phyloP scores from a whole-genome alignment of 805 yeast genomes.

The Candida parachauliodes region DNA sequence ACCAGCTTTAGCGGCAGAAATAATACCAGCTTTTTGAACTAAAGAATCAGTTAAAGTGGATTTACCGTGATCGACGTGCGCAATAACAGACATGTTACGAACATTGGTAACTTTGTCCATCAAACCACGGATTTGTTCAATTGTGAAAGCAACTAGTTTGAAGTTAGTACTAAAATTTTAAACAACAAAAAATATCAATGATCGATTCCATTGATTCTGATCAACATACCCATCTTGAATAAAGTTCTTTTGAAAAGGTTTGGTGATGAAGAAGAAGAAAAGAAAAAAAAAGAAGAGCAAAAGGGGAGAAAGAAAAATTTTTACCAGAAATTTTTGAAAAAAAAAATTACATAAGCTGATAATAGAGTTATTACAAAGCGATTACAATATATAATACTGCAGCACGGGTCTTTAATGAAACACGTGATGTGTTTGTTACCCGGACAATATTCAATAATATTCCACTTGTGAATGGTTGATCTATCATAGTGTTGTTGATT shows the following conservation, averaged over 20 bases:
- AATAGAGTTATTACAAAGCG: not conserved
- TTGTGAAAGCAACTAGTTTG: constrained; percentile 45
- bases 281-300: constrained; percentile 9
- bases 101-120: constrained; percentile 99
- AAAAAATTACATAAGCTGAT: not conserved
- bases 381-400: not conserved
- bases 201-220: not conserved
- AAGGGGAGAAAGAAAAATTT: constrained; percentile 3
- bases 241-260: constrained; percentile 6
- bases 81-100: constrained; percentile 99
- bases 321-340: not conserved
- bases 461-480: not conserved
- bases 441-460: not conserved
- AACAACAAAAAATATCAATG: not conserved
- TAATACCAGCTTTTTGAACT: constrained; percentile 99
- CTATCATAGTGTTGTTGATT: not conserved
- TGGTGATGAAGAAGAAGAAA: constrained; percentile 7
- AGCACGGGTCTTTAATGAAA: not conserved
- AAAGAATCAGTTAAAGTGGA: constrained; percentile 98
- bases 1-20: constrained; percentile 99
- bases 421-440: not conserved
- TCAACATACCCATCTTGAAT: constrained; percentile 12
- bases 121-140: constrained; percentile 91
- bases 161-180: constrained; percentile 2
- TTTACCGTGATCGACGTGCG: constrained; percentile 99